Evolutionary conservation across 2,329 filamentous ascomycete species (phyloP), one percentile per base, ranked within the genome.

Genomic region (Sclerotinia nivalis): DNA sequence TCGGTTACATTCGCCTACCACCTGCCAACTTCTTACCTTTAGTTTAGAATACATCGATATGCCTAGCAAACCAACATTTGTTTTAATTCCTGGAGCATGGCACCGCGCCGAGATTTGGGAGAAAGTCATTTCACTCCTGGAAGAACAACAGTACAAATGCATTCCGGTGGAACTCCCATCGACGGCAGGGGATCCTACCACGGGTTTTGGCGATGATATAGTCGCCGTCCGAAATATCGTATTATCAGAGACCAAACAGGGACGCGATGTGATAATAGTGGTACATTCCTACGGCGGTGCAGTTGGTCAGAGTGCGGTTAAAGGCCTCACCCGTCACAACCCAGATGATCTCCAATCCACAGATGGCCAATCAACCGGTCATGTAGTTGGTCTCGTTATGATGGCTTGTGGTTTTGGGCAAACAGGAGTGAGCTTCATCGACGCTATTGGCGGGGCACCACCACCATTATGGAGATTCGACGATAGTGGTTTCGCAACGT

Each of bases 21-120:
- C 34, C 6, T 10, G 40, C 9, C 3, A 18, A 64, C 10, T n/a
- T 20, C 37, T 34, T 25, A 45, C 18, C 20, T 47, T 6, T 18
- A 40, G 1, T 15, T 28, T 25, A 28, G 6, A 28, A 49, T 37
- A 13, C 2, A 64, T 20, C 22, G 4, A 10, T 10, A 74, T 74
- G 73, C 70, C 71, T 45, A 5, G 31, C 34, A 74, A 74, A 43
- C 79, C 80, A 55, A 81, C 80, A 13, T 74, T 86, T 0, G 70
- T 86, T 69, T 80, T 86, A 28, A 78, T 86, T 0, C 83, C 80
- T 1, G 84, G 84, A 7, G 79, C 83, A 37, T 85, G 84, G 84
- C 84, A 86, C 69, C 74, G 70, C 31, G 74, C 75, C 10, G 78
- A 76, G 28, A 77, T 77, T 56, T 82, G 80, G 80, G 77, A 80